Evolutionary conservation across 805 yeast species (phyloP).

Genomic region (Pichia californica): DNA sequence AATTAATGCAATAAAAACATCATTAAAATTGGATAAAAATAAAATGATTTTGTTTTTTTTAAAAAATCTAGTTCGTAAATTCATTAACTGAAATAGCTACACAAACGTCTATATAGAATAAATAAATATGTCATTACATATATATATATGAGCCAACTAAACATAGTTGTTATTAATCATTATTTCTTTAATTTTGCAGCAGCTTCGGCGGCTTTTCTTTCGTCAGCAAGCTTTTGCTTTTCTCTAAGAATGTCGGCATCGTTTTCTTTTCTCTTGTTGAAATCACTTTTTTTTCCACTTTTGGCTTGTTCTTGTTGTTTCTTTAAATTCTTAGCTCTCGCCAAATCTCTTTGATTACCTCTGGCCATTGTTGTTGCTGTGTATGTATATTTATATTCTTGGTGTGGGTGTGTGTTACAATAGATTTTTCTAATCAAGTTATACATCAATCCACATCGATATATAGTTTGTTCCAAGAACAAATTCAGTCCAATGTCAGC

Average conservation of each 20-base stretch:
- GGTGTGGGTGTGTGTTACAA: too few relatives aligned
- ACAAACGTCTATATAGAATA: neutral
- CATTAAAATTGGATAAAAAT: too few relatives aligned
- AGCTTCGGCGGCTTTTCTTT: constrained; percentile 25
- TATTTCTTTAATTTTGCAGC: constrained; percentile 14
- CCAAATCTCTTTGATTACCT: constrained; percentile 95
- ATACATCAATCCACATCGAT: too few relatives aligned
- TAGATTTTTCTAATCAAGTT: too few relatives aligned
- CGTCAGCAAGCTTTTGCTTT: constrained; percentile 79
- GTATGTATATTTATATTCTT: neutral
- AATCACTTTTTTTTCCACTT: constrained; percentile 73
- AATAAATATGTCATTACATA: too few relatives aligned
- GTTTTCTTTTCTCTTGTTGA: constrained; percentile 74
- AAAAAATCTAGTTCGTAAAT: neutral
- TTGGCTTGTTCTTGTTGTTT: constrained; percentile 64
- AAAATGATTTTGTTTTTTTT: too few relatives aligned
- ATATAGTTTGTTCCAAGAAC: too few relatives aligned
- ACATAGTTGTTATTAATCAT: too few relatives aligned
- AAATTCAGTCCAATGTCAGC: too few relatives aligned
- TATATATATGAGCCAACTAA: too few relatives aligned
- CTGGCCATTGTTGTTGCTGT: constrained; percentile 59
- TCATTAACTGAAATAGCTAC: neutral
- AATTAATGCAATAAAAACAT: too few relatives aligned
- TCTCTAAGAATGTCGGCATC: constrained; percentile 89
- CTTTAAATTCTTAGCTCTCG: constrained; percentile 81